Conservation (phyloP, 192 early-diverging fungal genomes). For the Podila verticillata region DNA sequence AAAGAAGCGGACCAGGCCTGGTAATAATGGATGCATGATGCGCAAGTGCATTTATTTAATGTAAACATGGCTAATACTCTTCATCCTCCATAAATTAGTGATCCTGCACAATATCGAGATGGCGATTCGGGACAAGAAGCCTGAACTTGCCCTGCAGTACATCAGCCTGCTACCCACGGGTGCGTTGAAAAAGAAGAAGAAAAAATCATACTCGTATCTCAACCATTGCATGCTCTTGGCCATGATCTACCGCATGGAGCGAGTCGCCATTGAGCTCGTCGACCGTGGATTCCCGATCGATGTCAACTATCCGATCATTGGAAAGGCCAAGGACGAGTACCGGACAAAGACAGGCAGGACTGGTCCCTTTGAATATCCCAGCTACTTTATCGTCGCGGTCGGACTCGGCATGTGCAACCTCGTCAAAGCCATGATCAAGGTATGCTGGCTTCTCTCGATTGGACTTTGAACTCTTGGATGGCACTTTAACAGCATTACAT, state of each 20-base stretch:
- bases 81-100: conserved; percentile 11
- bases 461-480: neutral
- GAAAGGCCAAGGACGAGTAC: conserved; percentile 42
- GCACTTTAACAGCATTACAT: neutral
- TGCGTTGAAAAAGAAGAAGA: conserved; percentile 56
- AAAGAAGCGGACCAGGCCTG: conserved; percentile 45
- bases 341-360: conserved; percentile 44
- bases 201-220: conserved; percentile 43
- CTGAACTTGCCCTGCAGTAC: conserved; percentile 47
- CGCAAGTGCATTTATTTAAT: neutral
- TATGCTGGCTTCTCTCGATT: neutral
- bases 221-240: conserved; percentile 55
- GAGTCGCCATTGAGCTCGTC: conserved; percentile 49
- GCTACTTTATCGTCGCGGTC: conserved; percentile 55
- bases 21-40: conserved; percentile 3
- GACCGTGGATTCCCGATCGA: conserved; percentile 54
- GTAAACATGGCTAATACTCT: no score
- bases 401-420: conserved; percentile 50
- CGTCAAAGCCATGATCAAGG: conserved; percentile 53
- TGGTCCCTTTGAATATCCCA: conserved; percentile 52
- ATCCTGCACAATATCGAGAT: conserved; percentile 53
- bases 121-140: conserved; percentile 53
- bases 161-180: conserved; percentile 44
- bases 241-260: conserved; percentile 54
- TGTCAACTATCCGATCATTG: conserved; percentile 54